Conservation (phyloP, 345 rosid species). For the Populus tremula region DNA sequence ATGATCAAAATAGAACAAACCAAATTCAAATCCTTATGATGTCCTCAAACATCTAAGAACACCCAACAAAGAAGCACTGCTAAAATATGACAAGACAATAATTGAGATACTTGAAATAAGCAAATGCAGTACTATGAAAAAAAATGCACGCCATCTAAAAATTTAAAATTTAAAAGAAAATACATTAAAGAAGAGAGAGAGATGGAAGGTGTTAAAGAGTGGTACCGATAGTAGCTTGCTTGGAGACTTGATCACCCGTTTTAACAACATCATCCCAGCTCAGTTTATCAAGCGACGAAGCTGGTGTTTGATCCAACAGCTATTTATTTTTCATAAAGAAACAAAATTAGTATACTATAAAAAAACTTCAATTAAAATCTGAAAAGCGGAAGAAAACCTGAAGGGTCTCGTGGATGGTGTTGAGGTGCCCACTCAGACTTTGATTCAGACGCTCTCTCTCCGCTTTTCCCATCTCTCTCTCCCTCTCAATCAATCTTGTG, state of each 20-base stretch:
- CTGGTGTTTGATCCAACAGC: constrained; percentile 53
- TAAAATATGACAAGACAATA: neutral
- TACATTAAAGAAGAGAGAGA: neutral
- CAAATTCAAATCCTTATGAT: neutral
- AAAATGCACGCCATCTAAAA: neutral
- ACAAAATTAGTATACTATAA: neutral
- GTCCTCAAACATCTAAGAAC: neutral
- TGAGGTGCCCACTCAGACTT: constrained; percentile 49
- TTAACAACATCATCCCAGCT: constrained; percentile 70
- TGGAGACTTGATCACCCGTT: constrained; percentile 76
- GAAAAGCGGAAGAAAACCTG: constrained; percentile 42
- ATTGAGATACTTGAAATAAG: no score
- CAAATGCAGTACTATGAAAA: neutral
- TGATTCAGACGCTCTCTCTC: constrained; percentile 53
- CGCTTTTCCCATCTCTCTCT: constrained; percentile 49
- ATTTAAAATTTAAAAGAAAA: neutral
- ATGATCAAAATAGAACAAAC: neutral
- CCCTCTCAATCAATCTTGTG: neutral
- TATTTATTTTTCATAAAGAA: constrained; percentile 6
- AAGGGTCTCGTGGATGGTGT: constrained; percentile 67
- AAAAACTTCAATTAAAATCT: neutral
- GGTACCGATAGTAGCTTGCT: constrained; percentile 82
- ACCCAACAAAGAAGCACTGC: neutral
- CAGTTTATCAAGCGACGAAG: constrained; percentile 47
- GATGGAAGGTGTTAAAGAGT: neutral